Base-by-base conservation (phyloP, 495 filamentous ascomycete genomes). In the Penicillium egyptiacum region DNA sequence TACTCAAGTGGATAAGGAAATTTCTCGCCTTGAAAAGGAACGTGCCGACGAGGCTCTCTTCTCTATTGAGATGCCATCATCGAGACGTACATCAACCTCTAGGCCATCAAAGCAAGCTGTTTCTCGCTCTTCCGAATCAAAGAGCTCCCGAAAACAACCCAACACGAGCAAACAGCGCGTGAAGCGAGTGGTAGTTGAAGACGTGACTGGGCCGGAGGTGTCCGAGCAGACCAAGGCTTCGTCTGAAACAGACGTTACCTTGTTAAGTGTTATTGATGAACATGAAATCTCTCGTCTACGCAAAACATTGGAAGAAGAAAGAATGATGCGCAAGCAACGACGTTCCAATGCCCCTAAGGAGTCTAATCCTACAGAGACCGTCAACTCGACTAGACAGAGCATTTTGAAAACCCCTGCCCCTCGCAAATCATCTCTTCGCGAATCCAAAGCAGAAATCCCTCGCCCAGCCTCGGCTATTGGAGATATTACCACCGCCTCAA, bases 271-370 rank as follows among this genome's bases (percentile, higher is more conserved):
- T 35, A 67, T 81, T 56, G 75, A 81, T 66, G 71, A 73, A 63
- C 64, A 72, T 53, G 76, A 81, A 58, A 79, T 81, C 59, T 69
- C 75, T 19, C 70, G 74, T 50, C 65, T 81, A 17, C 73, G 79
- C 42, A 80, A 73, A 62, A 78, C 73, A 1, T 56, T 82, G 17
- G 79, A 82, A 54, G 73, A 79, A 43, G 79, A 82, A 55, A 70
- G 79, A 49, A 43, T 77, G 11, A 64, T 74, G 22, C 79, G 75
- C 31, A 80, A 80, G 57, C 70, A 78, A 43, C 76, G 73, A 16
- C 70, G 75, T 30, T 64, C 71, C 2, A 67, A 58, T 56, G 50
- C 59, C 16, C 41, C 63, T 14, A 72, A 63, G 26, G 75, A 78
- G 14, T 53, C 55, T 9, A 66, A 60, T 52, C 53, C 62, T 7